phyloP scores from a whole-genome alignment of 257 asterid genomes.

The Nicotiana otophora region DNA sequence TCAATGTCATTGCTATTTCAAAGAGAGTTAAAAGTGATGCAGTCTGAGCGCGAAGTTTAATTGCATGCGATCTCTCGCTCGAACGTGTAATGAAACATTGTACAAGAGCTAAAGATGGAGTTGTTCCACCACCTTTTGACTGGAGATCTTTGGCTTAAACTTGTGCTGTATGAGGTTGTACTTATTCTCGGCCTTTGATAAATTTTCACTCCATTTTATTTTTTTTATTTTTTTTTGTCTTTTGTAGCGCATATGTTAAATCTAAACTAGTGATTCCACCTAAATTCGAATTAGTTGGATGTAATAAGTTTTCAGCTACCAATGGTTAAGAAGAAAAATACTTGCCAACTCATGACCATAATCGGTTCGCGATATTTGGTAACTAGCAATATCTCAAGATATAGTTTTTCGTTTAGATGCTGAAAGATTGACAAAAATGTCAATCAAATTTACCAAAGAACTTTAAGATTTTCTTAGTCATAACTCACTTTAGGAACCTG shows the following conservation, averaged over 20 bases:
- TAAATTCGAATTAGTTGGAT: no score
- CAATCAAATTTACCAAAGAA: no score
- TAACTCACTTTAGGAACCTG: no score
- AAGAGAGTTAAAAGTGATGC: constrained; percentile 38
- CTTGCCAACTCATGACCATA: no score
- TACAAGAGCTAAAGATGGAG: constrained; percentile 1
- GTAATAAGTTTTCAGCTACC: no score
- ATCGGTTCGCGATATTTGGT: no score
- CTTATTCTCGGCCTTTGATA: not conserved
- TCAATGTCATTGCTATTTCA: constrained; percentile 71
- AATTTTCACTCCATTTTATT: not conserved
- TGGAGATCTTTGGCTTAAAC: not conserved
- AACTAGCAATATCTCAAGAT: no score
- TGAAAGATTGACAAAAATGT: no score
- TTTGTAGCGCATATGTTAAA: not conserved
- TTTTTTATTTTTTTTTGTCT: not conserved
- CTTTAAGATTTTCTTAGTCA: no score
- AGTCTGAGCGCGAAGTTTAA: not conserved
- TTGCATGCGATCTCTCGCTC: not conserved
- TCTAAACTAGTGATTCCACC: not conserved
- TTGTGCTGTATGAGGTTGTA: not conserved
- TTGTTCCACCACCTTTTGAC: not conserved
- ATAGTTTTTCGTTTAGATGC: no score
- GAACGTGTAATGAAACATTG: not conserved
- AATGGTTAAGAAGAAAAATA: no score